Evolutionary conservation across 1,284 basidiomycete species (phyloP).

Genomic region (Trichosporon inkin): DNA sequence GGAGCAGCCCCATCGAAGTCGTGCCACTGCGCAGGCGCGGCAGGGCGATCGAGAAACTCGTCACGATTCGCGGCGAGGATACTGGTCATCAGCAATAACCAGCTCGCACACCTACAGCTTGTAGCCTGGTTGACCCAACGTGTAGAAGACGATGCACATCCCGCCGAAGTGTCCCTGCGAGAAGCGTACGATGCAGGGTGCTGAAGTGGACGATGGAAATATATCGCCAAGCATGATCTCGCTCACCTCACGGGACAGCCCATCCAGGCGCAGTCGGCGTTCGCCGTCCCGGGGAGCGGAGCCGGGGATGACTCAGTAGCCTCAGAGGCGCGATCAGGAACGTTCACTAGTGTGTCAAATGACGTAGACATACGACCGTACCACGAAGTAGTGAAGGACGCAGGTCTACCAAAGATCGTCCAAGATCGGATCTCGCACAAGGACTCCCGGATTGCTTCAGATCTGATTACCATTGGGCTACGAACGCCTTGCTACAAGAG

Average conservation of each 20-base stretch:
- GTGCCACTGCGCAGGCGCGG: conserved; percentile 44
- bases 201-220: background rate
- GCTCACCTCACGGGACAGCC: no score
- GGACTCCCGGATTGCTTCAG: background rate
- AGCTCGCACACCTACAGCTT: conserved; percentile 32
- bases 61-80: conserved; percentile 48
- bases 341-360: no score
- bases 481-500: background rate
- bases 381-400: no score
- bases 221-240: background rate
- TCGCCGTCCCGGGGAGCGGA: background rate
- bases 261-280: no score
- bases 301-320: no score
- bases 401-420: no score
- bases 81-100: conserved; percentile 16
- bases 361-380: no score
- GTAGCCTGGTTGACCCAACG: conserved; percentile 38
- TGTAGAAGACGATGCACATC: conserved; percentile 49
- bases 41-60: conserved; percentile 43
- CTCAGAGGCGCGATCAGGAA: background rate
- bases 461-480: background rate
- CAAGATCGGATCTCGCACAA: no score
- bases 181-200: background rate
- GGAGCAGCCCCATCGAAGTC: conserved; percentile 27
- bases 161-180: background rate